Conservation (phyloP, 2,329 filamentous ascomycete species). For the Basipetospora sp. region DNA sequence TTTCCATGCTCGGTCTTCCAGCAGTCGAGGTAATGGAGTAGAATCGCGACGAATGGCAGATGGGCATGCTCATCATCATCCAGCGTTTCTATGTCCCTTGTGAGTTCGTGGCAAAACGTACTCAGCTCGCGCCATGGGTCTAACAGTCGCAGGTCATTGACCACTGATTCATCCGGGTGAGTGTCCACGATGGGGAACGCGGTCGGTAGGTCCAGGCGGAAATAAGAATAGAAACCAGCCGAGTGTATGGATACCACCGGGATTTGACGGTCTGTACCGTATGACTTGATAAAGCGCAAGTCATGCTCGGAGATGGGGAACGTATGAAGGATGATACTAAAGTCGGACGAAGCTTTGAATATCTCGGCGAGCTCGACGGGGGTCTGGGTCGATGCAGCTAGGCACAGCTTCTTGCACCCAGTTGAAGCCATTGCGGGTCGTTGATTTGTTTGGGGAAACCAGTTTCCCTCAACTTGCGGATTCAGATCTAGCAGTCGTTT, state of each 20-base stretch:
- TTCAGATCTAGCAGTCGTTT: conserved; percentile 76
- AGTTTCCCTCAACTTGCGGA: conserved; percentile 73
- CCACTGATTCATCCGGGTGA: conserved; percentile 76
- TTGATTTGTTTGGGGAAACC: conserved; percentile 38
- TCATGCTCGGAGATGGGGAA: conserved; percentile 31
- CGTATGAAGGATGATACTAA: conserved; percentile 41
- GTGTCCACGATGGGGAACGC: conserved; percentile 89
- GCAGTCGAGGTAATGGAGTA: conserved; percentile 65
- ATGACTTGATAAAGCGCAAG: conserved; percentile 30
- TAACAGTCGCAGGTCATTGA: conserved; percentile 69
- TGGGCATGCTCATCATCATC: conserved; percentile 77
- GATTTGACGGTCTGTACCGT: conserved; percentile 41
- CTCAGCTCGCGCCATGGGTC: conserved; percentile 73
- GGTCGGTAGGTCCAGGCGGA: conserved; percentile 63
- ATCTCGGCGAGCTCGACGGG: conserved; percentile 24
- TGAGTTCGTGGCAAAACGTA: conserved; percentile 51
- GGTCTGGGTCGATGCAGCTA: conserved; percentile 5
- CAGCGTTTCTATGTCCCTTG: conserved; percentile 53
- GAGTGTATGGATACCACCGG: conserved; percentile 75
- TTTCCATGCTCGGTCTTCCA: conserved; percentile 65
- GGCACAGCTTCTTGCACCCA: conserved; percentile 4
- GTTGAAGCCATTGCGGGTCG: neutral
- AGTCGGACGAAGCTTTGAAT: conserved; percentile 25
- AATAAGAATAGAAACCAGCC: conserved; percentile 82
- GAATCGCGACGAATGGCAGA: conserved; percentile 69